Evolutionary conservation across 2,329 filamentous ascomycete species (phyloP), one percentile per base, ranked within the genome.

Genomic region (Cladorrhinum sp.): DNA sequence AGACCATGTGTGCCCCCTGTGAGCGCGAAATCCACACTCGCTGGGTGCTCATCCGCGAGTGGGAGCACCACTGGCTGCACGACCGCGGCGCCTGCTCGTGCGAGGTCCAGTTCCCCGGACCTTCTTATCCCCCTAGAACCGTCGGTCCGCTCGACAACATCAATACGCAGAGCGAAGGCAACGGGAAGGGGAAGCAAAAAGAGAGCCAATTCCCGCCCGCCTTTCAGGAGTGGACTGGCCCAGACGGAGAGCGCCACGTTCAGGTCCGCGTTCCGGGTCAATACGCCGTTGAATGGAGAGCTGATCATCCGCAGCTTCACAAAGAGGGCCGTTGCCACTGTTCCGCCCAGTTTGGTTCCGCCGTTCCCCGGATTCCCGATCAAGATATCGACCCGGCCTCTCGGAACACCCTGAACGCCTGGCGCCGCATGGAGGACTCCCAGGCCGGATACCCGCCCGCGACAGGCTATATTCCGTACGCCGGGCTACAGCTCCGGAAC

Each of bases 21-120:
- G 70, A 70, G 50, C 72, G 76, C 3, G 69, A 75, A 39, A 54
- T 78, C 1, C 77, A 79, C 67, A 70, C 69, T 26, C 73, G 77
- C 18, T 74, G 69, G 59, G 72, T 76, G 0, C 70, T 78, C 58
- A 75, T 79, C 52, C 66, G 73, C 4, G 76, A 78, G 65, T 71
- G 69, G 61, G 76, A 79, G 70, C 77, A 79, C 65, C 74, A 73
- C 12, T 80, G 73, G 70, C 75, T 78, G 66, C 77, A 80, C 67
- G 74, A 75, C 66, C 74, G 76, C n/a, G 77, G 76, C 2, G 75
- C 68, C 6, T 80, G 77, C 60, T 66, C 66, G 23, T 80, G 77
- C 55, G 65, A 69, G 0, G 72, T 75, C 1, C 33, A 65, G 1
- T 80, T 79, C 58, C 77, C 76, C 0, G 68, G 71, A 18, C 65